These are phyloP conservation scores for Phaffomyces antillensis DNA, from an alignment of 805 yeast species.

Conservation along the genomic window DNA sequence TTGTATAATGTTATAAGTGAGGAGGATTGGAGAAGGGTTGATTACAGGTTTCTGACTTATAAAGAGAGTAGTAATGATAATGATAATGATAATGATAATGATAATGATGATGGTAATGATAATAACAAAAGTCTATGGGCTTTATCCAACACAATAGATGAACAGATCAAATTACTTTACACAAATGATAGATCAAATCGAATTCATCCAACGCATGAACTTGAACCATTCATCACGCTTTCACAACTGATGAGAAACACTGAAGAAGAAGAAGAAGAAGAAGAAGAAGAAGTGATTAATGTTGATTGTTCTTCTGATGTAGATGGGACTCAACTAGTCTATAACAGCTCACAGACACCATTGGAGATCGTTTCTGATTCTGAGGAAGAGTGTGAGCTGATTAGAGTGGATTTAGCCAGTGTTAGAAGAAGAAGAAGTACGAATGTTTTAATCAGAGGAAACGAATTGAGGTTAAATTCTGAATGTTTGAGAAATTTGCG, in stretches of 20 bases:
- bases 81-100: background rate
- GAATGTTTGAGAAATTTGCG: background rate
- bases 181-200: background rate
- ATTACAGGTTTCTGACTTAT: background rate
- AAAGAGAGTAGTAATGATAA: background rate
- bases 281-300: background rate
- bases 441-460: background rate
- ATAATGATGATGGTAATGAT: background rate
- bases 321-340: background rate
- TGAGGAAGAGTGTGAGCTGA: background rate
- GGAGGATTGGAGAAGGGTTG: constrained; percentile 2
- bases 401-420: background rate
- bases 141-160: background rate
- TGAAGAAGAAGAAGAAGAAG: background rate
- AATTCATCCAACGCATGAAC: background rate
- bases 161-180: background rate
- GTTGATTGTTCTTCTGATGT: background rate
- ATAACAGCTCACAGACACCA: too few relatives aligned
- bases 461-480: background rate
- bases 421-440: background rate
- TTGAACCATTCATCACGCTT: constrained; percentile 5
- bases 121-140: background rate
- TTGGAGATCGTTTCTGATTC: too few relatives aligned
- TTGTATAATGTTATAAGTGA: background rate
- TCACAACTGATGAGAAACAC: constrained; percentile 2